phyloP scores from a whole-genome alignment of 495 filamentous ascomycete genomes.

The Delitschia confertaspora region DNA sequence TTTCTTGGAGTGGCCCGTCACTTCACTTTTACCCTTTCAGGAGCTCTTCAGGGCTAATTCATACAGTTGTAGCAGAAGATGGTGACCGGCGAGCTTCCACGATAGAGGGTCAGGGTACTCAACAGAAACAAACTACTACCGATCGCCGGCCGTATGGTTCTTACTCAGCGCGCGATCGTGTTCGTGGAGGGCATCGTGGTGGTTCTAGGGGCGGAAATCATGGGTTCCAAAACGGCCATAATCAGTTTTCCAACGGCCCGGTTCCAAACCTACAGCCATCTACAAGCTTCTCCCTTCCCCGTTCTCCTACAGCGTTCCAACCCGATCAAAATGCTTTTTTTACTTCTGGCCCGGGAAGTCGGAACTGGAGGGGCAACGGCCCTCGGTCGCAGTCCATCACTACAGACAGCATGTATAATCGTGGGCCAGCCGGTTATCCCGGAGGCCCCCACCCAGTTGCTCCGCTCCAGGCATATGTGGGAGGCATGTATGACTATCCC shows the following conservation, averaged over 20 bases:
- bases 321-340: conserved; percentile 22
- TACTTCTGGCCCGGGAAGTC: conserved; percentile 5
- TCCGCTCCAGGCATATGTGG: conserved; percentile 27
- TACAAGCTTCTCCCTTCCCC: conserved; percentile 10
- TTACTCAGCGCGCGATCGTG: conserved; percentile 24
- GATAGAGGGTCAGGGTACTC: conserved; percentile 10
- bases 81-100: conserved; percentile 9
- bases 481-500: conserved; percentile 28
- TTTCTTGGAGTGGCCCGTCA: not conserved
- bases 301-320: conserved; percentile 20
- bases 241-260: conserved; percentile 28
- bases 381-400: conserved; percentile 33
- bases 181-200: conserved; percentile 27
- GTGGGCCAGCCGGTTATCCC: conserved; percentile 20
- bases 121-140: conserved; percentile 6
- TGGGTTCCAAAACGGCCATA: conserved; percentile 16
- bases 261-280: conserved; percentile 8
- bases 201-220: conserved; percentile 17
- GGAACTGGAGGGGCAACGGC: conserved; percentile 20
- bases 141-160: conserved; percentile 17
- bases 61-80: conserved; percentile 8
- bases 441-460: conserved; percentile 19
- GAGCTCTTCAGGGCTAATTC: not conserved
- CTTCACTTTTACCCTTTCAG: conserved; percentile 1
- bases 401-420: conserved; percentile 29